These are phyloP conservation scores for Fraxinus paxiana DNA, from an alignment of 305 asterid species.

Conservation along the genomic window DNA sequence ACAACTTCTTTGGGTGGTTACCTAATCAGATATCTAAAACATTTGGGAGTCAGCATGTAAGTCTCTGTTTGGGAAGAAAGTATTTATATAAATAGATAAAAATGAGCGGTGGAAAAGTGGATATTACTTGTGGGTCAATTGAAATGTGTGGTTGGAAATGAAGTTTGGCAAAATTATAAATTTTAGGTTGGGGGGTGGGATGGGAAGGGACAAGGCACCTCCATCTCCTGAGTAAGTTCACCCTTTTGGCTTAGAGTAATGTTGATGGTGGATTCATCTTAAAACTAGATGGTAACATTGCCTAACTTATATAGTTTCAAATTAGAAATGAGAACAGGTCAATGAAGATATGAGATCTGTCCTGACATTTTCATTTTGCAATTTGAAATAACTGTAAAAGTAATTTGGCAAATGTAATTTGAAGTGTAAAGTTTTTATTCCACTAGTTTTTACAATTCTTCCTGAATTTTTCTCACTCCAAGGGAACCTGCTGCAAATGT, in stretches of 20 bases:
- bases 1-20: neutral
- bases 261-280: neutral
- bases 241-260: neutral
- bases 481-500: too few species aligned
- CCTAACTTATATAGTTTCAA: neutral
- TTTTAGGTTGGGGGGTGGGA: too few species aligned
- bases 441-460: too few species aligned
- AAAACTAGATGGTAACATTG: neutral
- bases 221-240: neutral
- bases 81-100: too few species aligned
- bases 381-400: neutral
- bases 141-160: neutral
- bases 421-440: too few species aligned
- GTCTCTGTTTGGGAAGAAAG: too few species aligned
- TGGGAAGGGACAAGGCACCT: too few species aligned
- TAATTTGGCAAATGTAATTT: neutral
- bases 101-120: neutral
- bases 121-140: neutral
- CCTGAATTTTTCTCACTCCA: too few species aligned
- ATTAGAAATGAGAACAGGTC: neutral
- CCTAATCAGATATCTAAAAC: neutral
- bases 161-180: neutral
- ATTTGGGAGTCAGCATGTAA: neutral
- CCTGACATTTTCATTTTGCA: neutral
- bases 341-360: neutral